Conservation (phyloP, 2,329 filamentous ascomycete species). For the Cordyceps cateniannulata region DNA sequence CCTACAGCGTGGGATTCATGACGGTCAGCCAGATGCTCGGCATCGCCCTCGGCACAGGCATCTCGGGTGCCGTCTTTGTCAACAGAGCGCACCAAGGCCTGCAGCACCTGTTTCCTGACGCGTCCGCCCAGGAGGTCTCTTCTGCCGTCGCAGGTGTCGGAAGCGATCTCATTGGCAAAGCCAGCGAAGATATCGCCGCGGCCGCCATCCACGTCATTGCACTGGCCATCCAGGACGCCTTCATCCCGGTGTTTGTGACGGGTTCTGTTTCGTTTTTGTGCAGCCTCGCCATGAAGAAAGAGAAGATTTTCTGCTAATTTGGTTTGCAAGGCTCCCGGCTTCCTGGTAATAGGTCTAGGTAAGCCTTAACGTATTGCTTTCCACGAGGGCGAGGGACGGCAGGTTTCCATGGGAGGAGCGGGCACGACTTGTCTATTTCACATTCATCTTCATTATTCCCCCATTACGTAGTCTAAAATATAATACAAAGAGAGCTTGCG, state of each 20-base stretch:
- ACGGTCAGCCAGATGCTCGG: conserved; percentile 15
- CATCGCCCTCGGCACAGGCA: conserved; percentile 2
- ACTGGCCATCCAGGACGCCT: conserved; percentile 25
- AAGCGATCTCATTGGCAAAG: conserved; percentile 11
- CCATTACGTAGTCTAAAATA: not conserved
- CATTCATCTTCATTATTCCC: not conserved
- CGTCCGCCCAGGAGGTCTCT: conserved; percentile 1
- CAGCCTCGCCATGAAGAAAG: conserved; percentile 28
- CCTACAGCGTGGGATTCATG: conserved; percentile 30
- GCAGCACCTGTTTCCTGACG: conserved; percentile 9
- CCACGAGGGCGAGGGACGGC: too few species aligned
- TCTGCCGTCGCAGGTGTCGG: conserved; percentile 10
- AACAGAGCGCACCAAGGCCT: conserved; percentile 17
- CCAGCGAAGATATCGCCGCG: conserved; percentile 14
- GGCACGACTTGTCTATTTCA: not conserved
- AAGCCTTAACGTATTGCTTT: too few species aligned
- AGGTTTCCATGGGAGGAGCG: too few species aligned
- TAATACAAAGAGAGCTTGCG: not conserved
- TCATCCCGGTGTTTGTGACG: conserved; percentile 26
- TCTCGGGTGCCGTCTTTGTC: conserved; percentile 7
- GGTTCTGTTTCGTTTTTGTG: conserved; percentile 25
- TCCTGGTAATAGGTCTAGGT: not conserved
- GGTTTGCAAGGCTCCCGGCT: not conserved
- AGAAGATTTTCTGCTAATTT: conserved; percentile 23
- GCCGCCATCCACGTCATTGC: conserved; percentile 27